Evolutionary conservation across 768 basidiomycete species (phyloP).

Genomic region (Lentinus tigrinus): DNA sequence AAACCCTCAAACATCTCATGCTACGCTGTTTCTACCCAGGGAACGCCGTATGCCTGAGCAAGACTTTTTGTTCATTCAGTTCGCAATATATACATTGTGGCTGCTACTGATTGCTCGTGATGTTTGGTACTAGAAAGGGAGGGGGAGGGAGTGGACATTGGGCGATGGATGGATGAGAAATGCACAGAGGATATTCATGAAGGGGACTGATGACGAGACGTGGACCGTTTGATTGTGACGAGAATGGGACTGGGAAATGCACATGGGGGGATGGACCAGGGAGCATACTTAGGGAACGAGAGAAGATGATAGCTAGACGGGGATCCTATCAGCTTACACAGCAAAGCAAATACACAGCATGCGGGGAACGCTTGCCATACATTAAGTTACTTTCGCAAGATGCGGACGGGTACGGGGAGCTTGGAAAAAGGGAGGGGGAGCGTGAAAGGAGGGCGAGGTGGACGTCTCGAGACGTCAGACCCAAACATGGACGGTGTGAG

Average conservation of each 20-base stretch:
- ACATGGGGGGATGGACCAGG: not conserved
- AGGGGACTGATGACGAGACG: no score
- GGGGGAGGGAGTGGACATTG: not conserved
- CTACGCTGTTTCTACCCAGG: not conserved
- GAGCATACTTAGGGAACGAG: not conserved
- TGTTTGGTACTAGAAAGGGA: not conserved
- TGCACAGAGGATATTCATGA: not conserved
- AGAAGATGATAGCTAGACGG: not conserved
- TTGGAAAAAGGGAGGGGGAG: not conserved
- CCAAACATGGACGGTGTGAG: no score
- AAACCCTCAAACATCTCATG: not conserved
- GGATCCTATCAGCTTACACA: not conserved
- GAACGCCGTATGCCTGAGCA: not conserved
- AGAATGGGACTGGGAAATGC: not conserved
- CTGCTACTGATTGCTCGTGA: slow-evolving; percentile 6
- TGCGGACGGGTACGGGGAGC: not conserved
- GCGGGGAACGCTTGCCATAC: not conserved
- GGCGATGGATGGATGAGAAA: not conserved
- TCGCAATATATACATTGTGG: slow-evolving; percentile 14
- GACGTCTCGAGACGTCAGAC: slow-evolving; percentile 3
- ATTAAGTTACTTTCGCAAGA: not conserved
- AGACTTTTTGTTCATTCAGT: slow-evolving; percentile 8
- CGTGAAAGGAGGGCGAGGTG: not conserved
- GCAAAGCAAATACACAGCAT: not conserved
- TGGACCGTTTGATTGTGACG: not conserved